A percentile compares a stretch with the other conserved stretches of the same genome.
Conservation (phyloP, 225 moss, liverwort and hornwort species). For the Physcomitrellopsis africana region DNA sequence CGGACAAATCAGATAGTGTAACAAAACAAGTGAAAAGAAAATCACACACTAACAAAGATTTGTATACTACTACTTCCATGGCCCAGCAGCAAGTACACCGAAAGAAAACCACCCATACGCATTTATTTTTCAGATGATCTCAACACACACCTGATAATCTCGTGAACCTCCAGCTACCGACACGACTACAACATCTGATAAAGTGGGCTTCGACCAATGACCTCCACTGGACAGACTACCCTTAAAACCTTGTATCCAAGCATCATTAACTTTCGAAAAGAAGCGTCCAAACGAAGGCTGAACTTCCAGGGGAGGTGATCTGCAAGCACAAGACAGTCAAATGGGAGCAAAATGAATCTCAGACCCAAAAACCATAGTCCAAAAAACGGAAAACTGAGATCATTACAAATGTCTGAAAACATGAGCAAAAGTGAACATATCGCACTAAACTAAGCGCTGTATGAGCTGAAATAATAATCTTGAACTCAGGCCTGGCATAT, state of each 20-base stretch:
- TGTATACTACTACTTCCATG: slow-evolving; percentile 1
- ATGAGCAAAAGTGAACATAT: slow-evolving; percentile 27
- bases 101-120: no score
- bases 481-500: not conserved
- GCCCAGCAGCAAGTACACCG: slow-evolving; percentile 9
- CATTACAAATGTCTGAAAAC: not conserved
- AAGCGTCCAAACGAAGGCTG: slow-evolving; percentile 96
- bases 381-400: slow-evolving; percentile 15
- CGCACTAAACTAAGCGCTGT: slow-evolving; percentile 6
- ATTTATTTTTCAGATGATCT: slow-evolving; percentile 18
- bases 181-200: slow-evolving; percentile 88
- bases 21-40: not conserved
- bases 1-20: not conserved
- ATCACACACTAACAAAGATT: not conserved
- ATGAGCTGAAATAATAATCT: slow-evolving; percentile 22
- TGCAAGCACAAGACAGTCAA: slow-evolving; percentile 36
- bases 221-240: slow-evolving; percentile 48
- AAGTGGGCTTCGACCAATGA: slow-evolving; percentile 60
- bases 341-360: slow-evolving; percentile 7
- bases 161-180: slow-evolving; percentile 95
- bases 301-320: slow-evolving; percentile 90
- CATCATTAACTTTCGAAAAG: slow-evolving; percentile 89
- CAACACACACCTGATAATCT: slow-evolving; percentile 82
- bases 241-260: slow-evolving; percentile 84
- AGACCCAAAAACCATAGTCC: slow-evolving; percentile 10